Base-by-base conservation (phyloP, 1,284 basidiomycete species). In the Irpex sp. region DNA sequence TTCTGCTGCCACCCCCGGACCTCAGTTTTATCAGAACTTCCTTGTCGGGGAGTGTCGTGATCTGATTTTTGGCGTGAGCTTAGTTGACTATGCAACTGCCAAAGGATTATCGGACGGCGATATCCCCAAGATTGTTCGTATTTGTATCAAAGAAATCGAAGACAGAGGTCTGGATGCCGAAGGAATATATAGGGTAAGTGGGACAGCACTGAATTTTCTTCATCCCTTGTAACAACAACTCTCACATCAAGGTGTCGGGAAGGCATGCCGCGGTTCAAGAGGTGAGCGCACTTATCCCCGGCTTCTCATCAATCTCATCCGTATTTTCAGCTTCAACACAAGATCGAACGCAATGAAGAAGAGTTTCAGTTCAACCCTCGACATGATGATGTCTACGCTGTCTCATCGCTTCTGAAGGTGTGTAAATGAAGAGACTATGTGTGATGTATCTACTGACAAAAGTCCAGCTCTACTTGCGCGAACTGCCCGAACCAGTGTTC, bases 401-500 rank as follows among this genome's bases (percentile, higher is more conserved):
- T 98, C n/a, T 86, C 94, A 4, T 94, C 94, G 0, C 82, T 99
- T 56, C 78, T 99, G 62, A 98, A 99, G 83, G 93, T 94, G 58
- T 66, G 78, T 70, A 49, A 17, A 15, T 21, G 47, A 26, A 2
- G 43, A 7, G 9, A 5, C 13, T 56, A 3, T 21, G 51, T 15
- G 49, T 54, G 46, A 17, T 6, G 54, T 19, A 33, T 5, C n/a
- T 47, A 33, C 53, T 43, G 8, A 43, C 9, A 26, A 11, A 6
- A 21, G 61, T 65, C 11, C 59, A 93, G 90, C 79, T 92, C 49
- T 96, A 95, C 78, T 81, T 99, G 46, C 89, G 97, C 36, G 94
- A 96, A 71, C 79, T 99, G 2, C 95, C 97, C 0, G 93, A 96
- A 69, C 93, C 96, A 0, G 82, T 98, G n/a, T 96, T 98, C 79